Evolutionary conservation across 768 basidiomycete genomes (phyloP).

Genomic region (Pulveroboletus sp.): DNA sequence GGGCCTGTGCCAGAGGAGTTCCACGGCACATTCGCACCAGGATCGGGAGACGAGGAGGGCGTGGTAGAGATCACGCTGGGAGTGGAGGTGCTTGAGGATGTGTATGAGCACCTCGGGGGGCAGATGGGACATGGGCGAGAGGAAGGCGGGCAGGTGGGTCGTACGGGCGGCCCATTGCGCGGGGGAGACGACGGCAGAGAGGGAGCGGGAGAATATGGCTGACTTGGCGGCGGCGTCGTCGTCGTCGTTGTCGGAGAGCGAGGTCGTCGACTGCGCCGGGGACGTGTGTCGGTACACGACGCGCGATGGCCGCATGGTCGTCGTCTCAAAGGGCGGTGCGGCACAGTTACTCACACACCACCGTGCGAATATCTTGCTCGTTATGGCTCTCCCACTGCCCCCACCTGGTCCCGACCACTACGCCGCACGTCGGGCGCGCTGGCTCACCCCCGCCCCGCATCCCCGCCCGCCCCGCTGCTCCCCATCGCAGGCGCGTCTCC

Average conservation of each 20-base stretch:
- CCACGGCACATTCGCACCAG: constrained; percentile 96
- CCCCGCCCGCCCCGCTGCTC: constrained; percentile 25
- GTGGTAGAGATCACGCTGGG: constrained; percentile 68
- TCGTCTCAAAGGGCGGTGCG: no score
- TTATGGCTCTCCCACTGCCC: constrained; percentile 41
- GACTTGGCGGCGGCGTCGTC: constrained; percentile 59
- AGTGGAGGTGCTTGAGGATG: constrained; percentile 81
- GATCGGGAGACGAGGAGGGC: constrained; percentile 79
- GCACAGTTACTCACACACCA: not conserved
- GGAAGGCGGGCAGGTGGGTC: constrained; percentile 32
- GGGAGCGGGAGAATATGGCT: constrained; percentile 34
- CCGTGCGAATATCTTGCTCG: constrained; percentile 20
- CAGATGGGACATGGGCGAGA: constrained; percentile 62
- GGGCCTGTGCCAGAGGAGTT: constrained; percentile 93
- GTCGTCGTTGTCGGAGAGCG: constrained; percentile 71
- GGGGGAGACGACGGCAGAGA: constrained; percentile 49
- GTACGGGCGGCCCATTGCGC: constrained; percentile 56
- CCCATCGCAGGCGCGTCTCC: constrained; percentile 47
- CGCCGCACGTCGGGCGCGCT: constrained; percentile 57
- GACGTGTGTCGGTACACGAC: constrained; percentile 41
- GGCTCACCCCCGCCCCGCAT: constrained; percentile 41
- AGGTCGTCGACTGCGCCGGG: constrained; percentile 70
- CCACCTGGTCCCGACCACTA: constrained; percentile 66
- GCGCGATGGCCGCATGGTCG: constrained; percentile 29
- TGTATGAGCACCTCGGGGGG: constrained; percentile 93